Percentiles rank a stretch among this genome's conserved stretches.
Conservation (phyloP, 2,329 filamentous ascomycete genomes). For the Neofusicoccum sp. region DNA sequence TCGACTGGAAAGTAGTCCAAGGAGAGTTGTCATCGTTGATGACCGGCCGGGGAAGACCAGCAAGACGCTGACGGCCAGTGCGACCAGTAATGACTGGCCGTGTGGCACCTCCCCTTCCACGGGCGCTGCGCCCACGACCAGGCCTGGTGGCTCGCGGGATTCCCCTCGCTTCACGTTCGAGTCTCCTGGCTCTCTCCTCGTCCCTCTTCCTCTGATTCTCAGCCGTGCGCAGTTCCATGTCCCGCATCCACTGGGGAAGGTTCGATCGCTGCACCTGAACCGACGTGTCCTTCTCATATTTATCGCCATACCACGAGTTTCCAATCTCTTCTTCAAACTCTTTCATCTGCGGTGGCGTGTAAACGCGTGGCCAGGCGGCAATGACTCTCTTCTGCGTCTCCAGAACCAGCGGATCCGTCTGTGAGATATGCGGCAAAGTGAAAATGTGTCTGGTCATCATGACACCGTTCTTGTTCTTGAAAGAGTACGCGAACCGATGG, state of each 20-base stretch:
- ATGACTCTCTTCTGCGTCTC: conserved; percentile 52
- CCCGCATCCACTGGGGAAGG: conserved; percentile 15
- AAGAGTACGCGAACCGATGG: conserved; percentile 53
- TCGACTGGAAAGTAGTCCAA: conserved; percentile 7
- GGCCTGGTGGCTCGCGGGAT: neutral
- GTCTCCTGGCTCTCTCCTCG: neutral
- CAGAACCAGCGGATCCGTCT: conserved; percentile 46
- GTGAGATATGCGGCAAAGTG: conserved; percentile 45
- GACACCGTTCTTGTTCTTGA: conserved; percentile 47
- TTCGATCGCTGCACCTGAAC: conserved; percentile 24
- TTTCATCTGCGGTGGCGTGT: conserved; percentile 32
- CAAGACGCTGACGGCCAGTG: conserved; percentile 16
- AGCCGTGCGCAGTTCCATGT: conserved; percentile 6
- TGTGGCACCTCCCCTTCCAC: neutral
- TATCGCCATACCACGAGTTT: conserved; percentile 20
- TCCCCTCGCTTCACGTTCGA: conserved; percentile 1
- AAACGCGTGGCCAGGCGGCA: conserved; percentile 34
- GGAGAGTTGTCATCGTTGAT: neutral
- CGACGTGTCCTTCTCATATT: conserved; percentile 29
- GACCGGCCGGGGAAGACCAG: conserved; percentile 5
- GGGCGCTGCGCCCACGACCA: conserved; percentile 3
- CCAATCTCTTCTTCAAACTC: conserved; percentile 23
- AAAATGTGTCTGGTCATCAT: conserved; percentile 53
- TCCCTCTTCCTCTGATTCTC: conserved; percentile 18
- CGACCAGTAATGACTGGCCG: conserved; percentile 4